Percentiles rank a stretch among this genome's conserved stretches.
Evolutionary conservation across 345 rosid species (phyloP).

Genomic region (Brassica nigra): DNA sequence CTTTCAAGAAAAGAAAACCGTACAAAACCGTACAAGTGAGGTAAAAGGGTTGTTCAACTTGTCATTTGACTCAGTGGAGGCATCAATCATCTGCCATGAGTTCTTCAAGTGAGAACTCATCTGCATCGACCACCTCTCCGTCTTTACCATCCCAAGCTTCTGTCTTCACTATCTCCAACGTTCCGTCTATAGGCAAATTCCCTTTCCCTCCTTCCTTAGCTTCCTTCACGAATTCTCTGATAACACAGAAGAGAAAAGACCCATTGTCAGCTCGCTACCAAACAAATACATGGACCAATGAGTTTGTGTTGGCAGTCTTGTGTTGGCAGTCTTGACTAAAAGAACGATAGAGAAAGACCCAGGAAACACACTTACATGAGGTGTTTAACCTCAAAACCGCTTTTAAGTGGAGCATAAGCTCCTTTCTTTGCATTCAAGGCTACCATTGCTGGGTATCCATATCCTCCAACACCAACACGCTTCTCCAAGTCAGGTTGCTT

Average conservation of each 20-base stretch:
- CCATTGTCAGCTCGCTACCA: neutral
- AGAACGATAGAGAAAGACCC: neutral
- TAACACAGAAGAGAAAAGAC: slow-evolving; percentile 8
- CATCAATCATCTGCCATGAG: slow-evolving; percentile 67
- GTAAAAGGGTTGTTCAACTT: slow-evolving; percentile 12
- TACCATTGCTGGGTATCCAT: slow-evolving; percentile 91
- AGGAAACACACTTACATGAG: slow-evolving; percentile 55
- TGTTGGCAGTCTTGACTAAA: neutral
- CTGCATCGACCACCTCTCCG: slow-evolving; percentile 79
- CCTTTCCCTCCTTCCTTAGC: slow-evolving; percentile 95
- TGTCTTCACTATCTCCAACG: slow-evolving; percentile 50
- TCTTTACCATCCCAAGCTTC: slow-evolving; percentile 97
- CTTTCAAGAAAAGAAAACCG: slow-evolving; percentile 4
- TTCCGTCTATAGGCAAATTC: slow-evolving; percentile 68
- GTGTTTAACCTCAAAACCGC: slow-evolving; percentile 84
- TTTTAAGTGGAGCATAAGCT: slow-evolving; percentile 87
- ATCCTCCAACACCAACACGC: slow-evolving; percentile 88
- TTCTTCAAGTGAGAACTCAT: slow-evolving; percentile 92
- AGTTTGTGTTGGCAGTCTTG: neutral
- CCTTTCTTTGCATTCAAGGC: slow-evolving; percentile 93
- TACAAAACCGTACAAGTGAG: neutral
- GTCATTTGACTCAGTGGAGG: slow-evolving; percentile 46
- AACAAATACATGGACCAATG: neutral
- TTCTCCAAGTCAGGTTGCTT: slow-evolving; percentile 89
- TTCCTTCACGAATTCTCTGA: slow-evolving; percentile 87